Base-by-base conservation (phyloP, 2,329 filamentous ascomycete genomes). In the Stachybotrys elegans region DNA sequence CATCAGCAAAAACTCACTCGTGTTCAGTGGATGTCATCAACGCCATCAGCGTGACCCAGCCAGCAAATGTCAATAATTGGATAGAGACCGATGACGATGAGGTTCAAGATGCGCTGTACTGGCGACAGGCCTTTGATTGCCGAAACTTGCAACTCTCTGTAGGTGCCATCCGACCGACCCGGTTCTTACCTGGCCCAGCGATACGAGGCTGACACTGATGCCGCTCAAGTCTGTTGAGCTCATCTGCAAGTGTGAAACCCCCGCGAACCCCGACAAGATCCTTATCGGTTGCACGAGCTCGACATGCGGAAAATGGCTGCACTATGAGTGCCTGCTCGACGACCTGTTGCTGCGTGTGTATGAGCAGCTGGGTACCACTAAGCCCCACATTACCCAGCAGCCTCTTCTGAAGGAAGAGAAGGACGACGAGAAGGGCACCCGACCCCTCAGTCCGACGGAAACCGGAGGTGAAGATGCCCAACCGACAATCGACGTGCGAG, bases 11-110 rank as follows among this genome's bases (percentile, higher is more conserved):
- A n/a, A n/a, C n/a, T n/a, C n/a, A n/a, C n/a, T n/a, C n/a, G n/a
- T n/a, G n/a, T n/a, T n/a, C 37, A 79, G 77, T 88, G 83, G 83
- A 86, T 45, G 77, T 89, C 34, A 85, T 89, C 60, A 85, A 88
- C 49, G 84, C 85, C 5, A 75, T 82, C 57, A 82, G 81, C 43
- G 81, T 88, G 14, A 81, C 83, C 16, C 76, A 76, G 21, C 68
- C 68, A 35, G 77, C 84, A 2, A 68, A 71, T 5, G 79, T 88
- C 16, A 76, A 78, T 46, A 76, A 85, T 52, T 88, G 84, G 81
- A 75, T 81, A 32, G 86, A 90, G 53, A 68, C 78, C 21, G 78
- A 85, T 47, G 83, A 88, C 45, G 78, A 82, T 14, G 77, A 83
- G 52, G 70, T 79, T 1, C 74, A 79, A 46, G 68, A 72, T 45